phyloP scores from a whole-genome alignment of 2,329 filamentous ascomycete genomes.

The Claviceps fusiformis region DNA sequence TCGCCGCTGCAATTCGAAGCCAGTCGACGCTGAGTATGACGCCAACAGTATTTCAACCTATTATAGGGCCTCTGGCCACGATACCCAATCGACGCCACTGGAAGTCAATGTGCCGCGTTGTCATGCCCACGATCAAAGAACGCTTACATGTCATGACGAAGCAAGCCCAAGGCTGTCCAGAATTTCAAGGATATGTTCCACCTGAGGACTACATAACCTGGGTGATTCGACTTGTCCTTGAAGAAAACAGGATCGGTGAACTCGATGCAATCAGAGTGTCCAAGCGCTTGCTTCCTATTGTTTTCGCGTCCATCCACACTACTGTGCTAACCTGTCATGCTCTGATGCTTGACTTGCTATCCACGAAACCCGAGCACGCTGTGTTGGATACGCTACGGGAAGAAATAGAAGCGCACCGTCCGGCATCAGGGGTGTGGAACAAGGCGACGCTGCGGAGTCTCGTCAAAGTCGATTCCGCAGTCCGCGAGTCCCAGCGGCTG shows the following conservation, averaged over 20 bases:
- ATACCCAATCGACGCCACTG: constrained; percentile 34
- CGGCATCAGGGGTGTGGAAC: constrained; percentile 27
- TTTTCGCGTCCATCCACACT: constrained; percentile 47
- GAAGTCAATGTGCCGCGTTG: constrained; percentile 23
- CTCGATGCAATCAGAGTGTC: constrained; percentile 34
- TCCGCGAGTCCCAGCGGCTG: constrained; percentile 38
- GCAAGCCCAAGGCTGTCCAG: constrained; percentile 25
- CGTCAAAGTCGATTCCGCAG: constrained; percentile 34
- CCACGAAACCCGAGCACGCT: constrained; percentile 20
- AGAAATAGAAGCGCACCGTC: constrained; percentile 21
- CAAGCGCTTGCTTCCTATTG: constrained; percentile 37
- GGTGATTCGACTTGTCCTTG: constrained; percentile 36
- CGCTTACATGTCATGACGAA: constrained; percentile 32
- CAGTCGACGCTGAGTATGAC: constrained; percentile 31
- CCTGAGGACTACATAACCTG: constrained; percentile 46
- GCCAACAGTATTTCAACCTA: constrained; percentile 32
- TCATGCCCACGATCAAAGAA: constrained; percentile 34
- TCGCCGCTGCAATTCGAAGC: constrained; percentile 33
- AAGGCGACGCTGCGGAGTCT: constrained; percentile 30
- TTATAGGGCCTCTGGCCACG: constrained; percentile 31
- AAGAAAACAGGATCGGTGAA: constrained; percentile 28
- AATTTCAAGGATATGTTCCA: constrained; percentile 25
- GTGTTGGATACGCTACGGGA: constrained; percentile 28
- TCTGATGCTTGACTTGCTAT: constrained; percentile 32
- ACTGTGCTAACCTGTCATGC: constrained; percentile 37